Conservation (phyloP, 179 eudicot genomes). For the Patellifolia procumbens region DNA sequence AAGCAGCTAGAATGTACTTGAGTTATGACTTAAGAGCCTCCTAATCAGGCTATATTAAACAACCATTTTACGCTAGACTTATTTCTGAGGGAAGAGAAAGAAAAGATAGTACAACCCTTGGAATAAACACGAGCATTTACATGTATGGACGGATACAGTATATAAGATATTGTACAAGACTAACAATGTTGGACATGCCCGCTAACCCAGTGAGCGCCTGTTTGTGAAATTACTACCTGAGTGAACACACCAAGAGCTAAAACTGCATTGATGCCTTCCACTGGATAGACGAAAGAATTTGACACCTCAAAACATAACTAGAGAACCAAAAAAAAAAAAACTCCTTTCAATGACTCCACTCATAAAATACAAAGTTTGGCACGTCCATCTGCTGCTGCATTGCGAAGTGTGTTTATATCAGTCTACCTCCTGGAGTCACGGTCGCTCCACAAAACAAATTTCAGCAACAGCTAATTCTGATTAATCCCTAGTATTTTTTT, state of each 20-base stretch:
- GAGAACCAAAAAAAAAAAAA: neutral
- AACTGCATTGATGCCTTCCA: neutral
- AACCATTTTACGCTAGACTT: neutral
- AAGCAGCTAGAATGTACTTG: too few species aligned
- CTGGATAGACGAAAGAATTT: neutral
- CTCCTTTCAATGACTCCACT: neutral
- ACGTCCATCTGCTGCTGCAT: neutral
- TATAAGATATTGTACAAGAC: neutral
- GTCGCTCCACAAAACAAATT: constrained; percentile 10
- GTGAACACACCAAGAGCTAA: neutral
- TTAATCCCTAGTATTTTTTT: neutral
- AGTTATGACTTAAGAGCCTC: too few species aligned
- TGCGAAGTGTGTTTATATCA: neutral
- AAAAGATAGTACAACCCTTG: neutral
- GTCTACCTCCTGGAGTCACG: neutral
- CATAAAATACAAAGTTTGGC: neutral
- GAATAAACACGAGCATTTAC: neutral
- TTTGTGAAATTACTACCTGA: neutral
- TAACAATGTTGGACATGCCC: neutral
- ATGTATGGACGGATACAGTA: neutral
- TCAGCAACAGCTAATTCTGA: neutral
- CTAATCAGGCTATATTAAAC: neutral
- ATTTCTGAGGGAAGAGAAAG: neutral
- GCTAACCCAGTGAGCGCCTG: neutral
- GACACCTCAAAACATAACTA: neutral